Evolutionary conservation across 176 grass and related monocot species (phyloP), one percentile per base, ranked within the genome.

Genomic region (Carex myosuroides): DNA sequence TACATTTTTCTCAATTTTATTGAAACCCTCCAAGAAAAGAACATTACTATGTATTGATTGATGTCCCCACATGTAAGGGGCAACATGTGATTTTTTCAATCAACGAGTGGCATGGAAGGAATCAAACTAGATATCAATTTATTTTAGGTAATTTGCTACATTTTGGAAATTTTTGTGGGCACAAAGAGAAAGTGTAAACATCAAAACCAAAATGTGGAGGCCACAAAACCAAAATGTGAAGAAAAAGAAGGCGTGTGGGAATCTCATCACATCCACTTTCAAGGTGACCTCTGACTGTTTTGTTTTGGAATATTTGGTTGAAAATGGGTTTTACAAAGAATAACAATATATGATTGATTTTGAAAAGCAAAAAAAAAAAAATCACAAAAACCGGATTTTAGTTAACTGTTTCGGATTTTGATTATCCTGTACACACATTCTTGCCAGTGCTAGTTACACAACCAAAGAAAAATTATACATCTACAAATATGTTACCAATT

Each of bases 231-330:
- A n/a, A n/a, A n/a, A n/a, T n/a, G n/a, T n/a, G 37, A 76, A 83
- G 71, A 50, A 65, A 63, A 63, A 4, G 39, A 64, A 44, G 65
- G 52, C 68, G 76, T 60, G 56, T 70, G 64, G 54, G 69, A 56
- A 56, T 83, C 80, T 83, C 9, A 83, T 83, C 80, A 66, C 21
- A 29, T 83, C 80, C 60, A 82, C 80, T 64, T 82, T 18, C 29
- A 65, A 64, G 61, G 80, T 44, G 80, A 18, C 60, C 12, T 53
- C 13, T 64, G 80, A 54, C n/a, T 82, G 22, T 26, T 77, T 56
- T 21, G 50, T 77, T 74, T 39, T 39, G 48, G 33, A 44, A 41
- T 71, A 6, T 54, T 50, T 73, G 26, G 0, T 48, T 21, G 2
- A 72, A 46, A 18, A 73, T 8, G 8, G 9, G 13, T 73, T 33